Evolutionary conservation across 2,329 filamentous ascomycete species (phyloP).

Genomic region (Calonectria hawksworthii): DNA sequence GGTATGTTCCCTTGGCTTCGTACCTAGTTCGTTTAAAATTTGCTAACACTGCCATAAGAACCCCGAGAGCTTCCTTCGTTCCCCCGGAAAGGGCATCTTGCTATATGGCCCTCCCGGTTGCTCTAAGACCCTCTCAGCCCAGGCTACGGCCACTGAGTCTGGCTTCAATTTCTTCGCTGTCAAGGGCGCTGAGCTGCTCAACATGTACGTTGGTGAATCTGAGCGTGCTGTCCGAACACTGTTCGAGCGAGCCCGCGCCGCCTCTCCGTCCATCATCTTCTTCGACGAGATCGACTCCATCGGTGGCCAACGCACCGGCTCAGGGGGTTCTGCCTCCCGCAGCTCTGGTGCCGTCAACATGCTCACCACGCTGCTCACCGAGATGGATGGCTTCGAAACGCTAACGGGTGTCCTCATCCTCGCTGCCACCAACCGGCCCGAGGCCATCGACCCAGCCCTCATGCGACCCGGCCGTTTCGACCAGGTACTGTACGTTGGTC

Average conservation of each 20-base stretch:
- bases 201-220: slow-evolving; percentile 97
- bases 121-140: slow-evolving; percentile 93
- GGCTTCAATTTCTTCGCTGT: slow-evolving; percentile 95
- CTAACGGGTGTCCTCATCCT: slow-evolving; percentile 88
- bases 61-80: slow-evolving; percentile 57
- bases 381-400: slow-evolving; percentile 95
- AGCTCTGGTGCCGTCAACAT: slow-evolving; percentile 78
- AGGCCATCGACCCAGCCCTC: slow-evolving; percentile 87
- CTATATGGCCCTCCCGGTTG: slow-evolving; percentile 95
- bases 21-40: neutral
- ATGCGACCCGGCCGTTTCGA: slow-evolving; percentile 90
- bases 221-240: slow-evolving; percentile 88
- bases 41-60: slow-evolving; percentile 30
- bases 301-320: slow-evolving; percentile 67
- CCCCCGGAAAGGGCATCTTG: slow-evolving; percentile 84
- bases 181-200: slow-evolving; percentile 92
- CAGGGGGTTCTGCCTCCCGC: slow-evolving; percentile 53
- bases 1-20: slow-evolving; percentile 37
- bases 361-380: slow-evolving; percentile 89
- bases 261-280: slow-evolving; percentile 93
- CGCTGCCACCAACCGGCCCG: slow-evolving; percentile 92
- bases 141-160: slow-evolving; percentile 91
- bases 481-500: slow-evolving; percentile 86
- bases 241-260: slow-evolving; percentile 87
- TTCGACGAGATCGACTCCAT: slow-evolving; percentile 98